Evolutionary conservation across 495 filamentous ascomycete genomes (phyloP), one percentile per base, ranked within the genome.

Genomic region (Penicillium coffeae): DNA sequence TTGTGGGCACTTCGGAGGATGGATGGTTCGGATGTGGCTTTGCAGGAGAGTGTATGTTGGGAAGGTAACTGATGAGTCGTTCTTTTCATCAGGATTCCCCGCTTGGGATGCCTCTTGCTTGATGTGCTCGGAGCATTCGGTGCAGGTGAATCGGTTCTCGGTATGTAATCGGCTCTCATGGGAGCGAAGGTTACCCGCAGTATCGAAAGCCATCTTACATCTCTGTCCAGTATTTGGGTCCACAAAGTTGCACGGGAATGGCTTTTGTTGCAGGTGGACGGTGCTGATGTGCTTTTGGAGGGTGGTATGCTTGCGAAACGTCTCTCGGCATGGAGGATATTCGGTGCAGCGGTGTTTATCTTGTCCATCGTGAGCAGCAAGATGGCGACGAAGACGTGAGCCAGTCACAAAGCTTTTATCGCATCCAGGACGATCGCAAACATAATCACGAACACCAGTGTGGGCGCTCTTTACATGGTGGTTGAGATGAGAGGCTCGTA

Each of bases 251-350:
- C 91, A 96, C 2, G 74, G 69, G 51, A 81, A 94, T 1, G 88
- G 80, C 16, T 83, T 75, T 48, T 79, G 62, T 5, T 83, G 72
- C 18, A 92, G 72, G 62, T 98, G 93, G 2, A 76, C 79, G 0
- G 76, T 73, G 16, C 80, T 76, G 41, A 96, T 82, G 65, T 98
- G 93, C 14, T 85, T 81, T 55, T 89, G 82, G 9, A 98, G 78
- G 2, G 90, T 95, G 44, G 86, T 80, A 57, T 90, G 86, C 63
- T 96, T 97, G 35, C 93, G 79, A 66, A 97, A 98, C 12, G 78
- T 80, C 63, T 85, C 78, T 27, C 79, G 72, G 61, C 93, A 98
- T 1, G 80, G 85, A 7, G 84, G 80, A 50, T 84, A 84, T 18
- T 81, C 86, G 6, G 77, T 82, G 60, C 93, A 98, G 47, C 75